Percentiles rank a stretch among this genome's conserved stretches.
Conservation (phyloP, 2,329 filamentous ascomycete genomes). For the Paracamarosporium sp. region DNA sequence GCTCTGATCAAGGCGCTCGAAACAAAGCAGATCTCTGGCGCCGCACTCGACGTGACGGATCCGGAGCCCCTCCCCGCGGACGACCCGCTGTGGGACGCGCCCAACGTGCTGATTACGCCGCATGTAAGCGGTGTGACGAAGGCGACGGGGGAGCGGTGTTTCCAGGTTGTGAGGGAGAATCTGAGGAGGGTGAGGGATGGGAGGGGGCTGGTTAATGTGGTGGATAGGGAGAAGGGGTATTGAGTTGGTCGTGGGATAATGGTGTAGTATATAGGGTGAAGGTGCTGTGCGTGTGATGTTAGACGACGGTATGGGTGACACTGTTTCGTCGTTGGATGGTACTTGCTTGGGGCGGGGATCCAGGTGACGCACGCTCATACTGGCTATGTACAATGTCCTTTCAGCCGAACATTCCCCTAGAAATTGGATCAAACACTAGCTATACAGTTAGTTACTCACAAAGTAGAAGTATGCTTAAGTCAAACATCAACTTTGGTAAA, state of each 20-base stretch:
- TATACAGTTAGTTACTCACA: no score
- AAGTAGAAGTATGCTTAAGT: no score
- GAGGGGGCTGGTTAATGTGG: slow-evolving; percentile 65
- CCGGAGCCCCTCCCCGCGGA: slow-evolving; percentile 76
- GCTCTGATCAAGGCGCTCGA: slow-evolving; percentile 69
- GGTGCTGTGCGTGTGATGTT: no score
- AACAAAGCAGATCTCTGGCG: slow-evolving; percentile 65
- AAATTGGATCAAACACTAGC: no score
- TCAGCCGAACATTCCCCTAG: no score
- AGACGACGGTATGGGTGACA: no score
- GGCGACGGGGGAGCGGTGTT: slow-evolving; percentile 63
- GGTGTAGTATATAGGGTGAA: no score
- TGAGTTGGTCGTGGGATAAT: slow-evolving; percentile 35
- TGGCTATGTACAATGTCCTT: no score
- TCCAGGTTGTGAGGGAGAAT: slow-evolving; percentile 66
- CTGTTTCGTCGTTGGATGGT: no score
- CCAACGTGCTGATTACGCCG: slow-evolving; percentile 73
- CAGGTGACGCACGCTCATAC: no score
- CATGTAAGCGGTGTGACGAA: slow-evolving; percentile 64
- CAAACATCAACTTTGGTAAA: no score
- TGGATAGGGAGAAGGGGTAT: slow-evolving; percentile 67
- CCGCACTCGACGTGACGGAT: slow-evolving; percentile 79
- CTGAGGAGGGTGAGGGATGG: slow-evolving; percentile 60
- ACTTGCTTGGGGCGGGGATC: no score
- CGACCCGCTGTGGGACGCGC: slow-evolving; percentile 72